Evolutionary conservation across 2,329 filamentous ascomycete species (phyloP).

Genomic region (Fusarium redolens): DNA sequence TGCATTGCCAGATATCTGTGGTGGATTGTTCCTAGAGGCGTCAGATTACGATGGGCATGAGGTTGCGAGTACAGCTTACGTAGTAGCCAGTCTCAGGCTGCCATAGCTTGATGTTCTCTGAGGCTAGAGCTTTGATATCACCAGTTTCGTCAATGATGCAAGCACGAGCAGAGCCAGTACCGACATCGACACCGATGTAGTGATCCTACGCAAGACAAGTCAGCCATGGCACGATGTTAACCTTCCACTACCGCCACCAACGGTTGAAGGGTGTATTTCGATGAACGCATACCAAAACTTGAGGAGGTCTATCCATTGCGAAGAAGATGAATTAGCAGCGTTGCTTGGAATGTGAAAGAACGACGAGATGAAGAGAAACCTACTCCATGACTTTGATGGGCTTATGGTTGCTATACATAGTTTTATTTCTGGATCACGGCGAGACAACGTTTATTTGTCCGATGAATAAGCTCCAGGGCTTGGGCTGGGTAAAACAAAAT

Average conservation of each 20-base stretch:
- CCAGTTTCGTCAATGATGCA: slow-evolving; percentile 94
- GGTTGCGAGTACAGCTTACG: slow-evolving; percentile 56
- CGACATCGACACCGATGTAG: slow-evolving; percentile 92
- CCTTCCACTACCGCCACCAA: slow-evolving; percentile 1
- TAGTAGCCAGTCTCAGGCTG: slow-evolving; percentile 81
- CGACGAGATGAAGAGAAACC: slow-evolving; percentile 29
- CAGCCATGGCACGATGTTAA: slow-evolving; percentile 12
- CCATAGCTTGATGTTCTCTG: slow-evolving; percentile 83
- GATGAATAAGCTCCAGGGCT: slow-evolving; percentile 27
- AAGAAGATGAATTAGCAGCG: slow-evolving; percentile 24
- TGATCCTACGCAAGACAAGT: slow-evolving; percentile 58
- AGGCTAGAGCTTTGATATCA: slow-evolving; percentile 82
- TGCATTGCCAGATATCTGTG: slow-evolving; percentile 94
- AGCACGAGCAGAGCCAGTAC: slow-evolving; percentile 92
- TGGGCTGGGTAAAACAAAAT: slow-evolving; percentile 29
- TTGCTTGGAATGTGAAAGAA: slow-evolving; percentile 11
- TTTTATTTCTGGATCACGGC: slow-evolving; percentile 25
- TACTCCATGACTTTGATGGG: slow-evolving; percentile 54
- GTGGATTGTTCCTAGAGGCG: slow-evolving; percentile 88
- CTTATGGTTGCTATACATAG: slow-evolving; percentile 53
- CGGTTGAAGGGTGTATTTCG: not conserved
- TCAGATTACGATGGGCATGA: slow-evolving; percentile 5
- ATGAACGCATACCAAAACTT: slow-evolving; percentile 47
- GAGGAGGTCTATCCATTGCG: slow-evolving; percentile 50
- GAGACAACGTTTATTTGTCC: slow-evolving; percentile 29